Conservation (phyloP, 306 rosid genomes). For the Cajanus cajan region DNA sequence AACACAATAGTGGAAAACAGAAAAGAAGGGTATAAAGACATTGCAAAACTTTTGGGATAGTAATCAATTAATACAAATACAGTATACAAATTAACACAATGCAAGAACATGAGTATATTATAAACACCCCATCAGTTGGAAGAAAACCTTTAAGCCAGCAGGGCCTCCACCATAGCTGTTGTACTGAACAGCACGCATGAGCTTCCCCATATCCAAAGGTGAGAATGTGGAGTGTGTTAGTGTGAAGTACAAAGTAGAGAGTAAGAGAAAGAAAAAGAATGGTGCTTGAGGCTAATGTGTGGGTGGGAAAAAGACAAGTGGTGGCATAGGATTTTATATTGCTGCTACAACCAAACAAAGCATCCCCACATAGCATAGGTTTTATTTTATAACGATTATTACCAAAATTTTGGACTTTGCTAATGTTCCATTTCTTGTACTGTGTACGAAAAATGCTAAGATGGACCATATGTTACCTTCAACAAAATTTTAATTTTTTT, state of each 20-base stretch:
- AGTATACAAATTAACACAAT: neutral
- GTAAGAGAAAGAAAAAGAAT: neutral
- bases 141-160: slow-evolving; percentile 53
- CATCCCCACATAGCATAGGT: too few species aligned
- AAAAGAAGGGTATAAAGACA: neutral
- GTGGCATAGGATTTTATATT: too few species aligned
- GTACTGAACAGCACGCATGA: slow-evolving; percentile 71
- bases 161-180: slow-evolving; percentile 65
- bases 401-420: too few species aligned
- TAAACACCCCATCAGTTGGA: neutral
- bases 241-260: neutral
- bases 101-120: neutral
- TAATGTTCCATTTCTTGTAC: too few species aligned
- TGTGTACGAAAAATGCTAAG: too few species aligned
- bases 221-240: neutral
- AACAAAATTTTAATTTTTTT: too few species aligned
- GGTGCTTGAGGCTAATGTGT: neutral
- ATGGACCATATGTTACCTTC: too few species aligned
- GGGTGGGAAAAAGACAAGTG: neutral
- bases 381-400: too few species aligned
- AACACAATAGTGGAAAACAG: neutral
- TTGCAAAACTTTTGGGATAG: neutral
- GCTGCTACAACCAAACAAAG: too few species aligned
- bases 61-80: neutral
- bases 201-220: slow-evolving; percentile 37